A percentile compares a stretch with the other conserved stretches of the same genome.
Conservation (phyloP, 495 filamentous ascomycete genomes). For the Penicillium steckii region DNA sequence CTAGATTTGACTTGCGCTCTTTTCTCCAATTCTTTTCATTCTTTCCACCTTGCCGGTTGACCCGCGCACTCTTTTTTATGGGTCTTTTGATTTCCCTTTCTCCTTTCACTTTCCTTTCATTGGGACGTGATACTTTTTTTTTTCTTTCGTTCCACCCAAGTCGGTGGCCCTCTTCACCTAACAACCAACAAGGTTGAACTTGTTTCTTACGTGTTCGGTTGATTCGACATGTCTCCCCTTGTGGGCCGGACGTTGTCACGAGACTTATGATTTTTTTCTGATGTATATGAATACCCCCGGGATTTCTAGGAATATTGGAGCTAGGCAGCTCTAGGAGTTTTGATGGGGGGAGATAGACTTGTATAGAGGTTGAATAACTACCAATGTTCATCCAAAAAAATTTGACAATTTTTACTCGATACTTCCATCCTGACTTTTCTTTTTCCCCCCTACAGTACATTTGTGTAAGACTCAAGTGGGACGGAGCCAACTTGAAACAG, state of each 20-base stretch:
- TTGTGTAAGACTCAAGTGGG: neutral
- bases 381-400: neutral
- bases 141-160: conserved; percentile 17
- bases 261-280: conserved; percentile 26
- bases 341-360: conserved; percentile 12
- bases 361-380: conserved; percentile 17
- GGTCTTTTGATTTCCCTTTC: conserved; percentile 2
- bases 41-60: conserved; percentile 25
- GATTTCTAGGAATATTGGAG: conserved; percentile 4
- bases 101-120: conserved; percentile 12
- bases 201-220: conserved; percentile 30
- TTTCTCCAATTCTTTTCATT: neutral
- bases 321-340: conserved; percentile 11
- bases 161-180: conserved; percentile 9
- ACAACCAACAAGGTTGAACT: conserved; percentile 8
- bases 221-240: conserved; percentile 30
- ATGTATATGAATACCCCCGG: conserved; percentile 26
- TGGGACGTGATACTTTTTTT: conserved; percentile 18
- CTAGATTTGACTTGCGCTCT: neutral
- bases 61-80: conserved; percentile 23
- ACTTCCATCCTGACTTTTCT: no score
- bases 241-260: conserved; percentile 26
- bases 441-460: neutral
- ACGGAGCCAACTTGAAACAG: neutral
- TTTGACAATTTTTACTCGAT: neutral